phyloP scores from a whole-genome alignment of 108 stramenopile species.

The Conticribra guillardii region DNA sequence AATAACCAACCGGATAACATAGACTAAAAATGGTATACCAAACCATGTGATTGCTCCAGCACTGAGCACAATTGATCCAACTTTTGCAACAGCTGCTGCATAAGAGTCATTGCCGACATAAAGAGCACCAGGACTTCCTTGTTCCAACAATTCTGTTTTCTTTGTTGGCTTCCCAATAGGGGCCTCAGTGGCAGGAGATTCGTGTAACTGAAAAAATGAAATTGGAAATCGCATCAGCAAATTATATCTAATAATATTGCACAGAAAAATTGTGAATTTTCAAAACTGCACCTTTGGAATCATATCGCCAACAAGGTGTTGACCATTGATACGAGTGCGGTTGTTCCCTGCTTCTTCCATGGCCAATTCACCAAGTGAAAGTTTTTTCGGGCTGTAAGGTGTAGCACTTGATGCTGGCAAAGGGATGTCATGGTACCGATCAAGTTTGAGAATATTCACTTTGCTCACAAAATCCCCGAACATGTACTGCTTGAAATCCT shows the following conservation, averaged over 20 bases:
- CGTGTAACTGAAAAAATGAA: constrained; percentile 17
- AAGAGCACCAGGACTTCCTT: constrained; percentile 46
- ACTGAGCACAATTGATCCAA: constrained; percentile 58
- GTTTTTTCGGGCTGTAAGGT: constrained; percentile 49
- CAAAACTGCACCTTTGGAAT: constrained; percentile 58
- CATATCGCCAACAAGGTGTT: constrained; percentile 74
- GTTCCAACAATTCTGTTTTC: constrained; percentile 55
- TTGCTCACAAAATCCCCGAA: constrained; percentile 70
- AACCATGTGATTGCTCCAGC: constrained; percentile 52
- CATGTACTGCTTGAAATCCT: constrained; percentile 76
- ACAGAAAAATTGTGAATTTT: background rate
- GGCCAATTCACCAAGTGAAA: constrained; percentile 63
- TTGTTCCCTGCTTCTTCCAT: constrained; percentile 82
- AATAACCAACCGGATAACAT: constrained; percentile 9
- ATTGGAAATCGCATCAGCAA: background rate
- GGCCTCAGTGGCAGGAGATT: constrained; percentile 53
- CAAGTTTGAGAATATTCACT: constrained; percentile 70
- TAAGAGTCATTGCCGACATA: constrained; percentile 54
- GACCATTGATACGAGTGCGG: constrained; percentile 61
- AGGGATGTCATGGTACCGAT: constrained; percentile 69
- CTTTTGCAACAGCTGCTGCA: constrained; percentile 54
- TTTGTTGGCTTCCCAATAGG: constrained; percentile 68
- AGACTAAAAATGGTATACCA: constrained; percentile 29
- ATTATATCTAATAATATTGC: background rate
- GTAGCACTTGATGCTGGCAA: constrained; percentile 67